These are phyloP conservation scores for Mrakia gelida DNA, from an alignment of 768 basidiomycete genomes.

Conservation along the genomic window DNA sequence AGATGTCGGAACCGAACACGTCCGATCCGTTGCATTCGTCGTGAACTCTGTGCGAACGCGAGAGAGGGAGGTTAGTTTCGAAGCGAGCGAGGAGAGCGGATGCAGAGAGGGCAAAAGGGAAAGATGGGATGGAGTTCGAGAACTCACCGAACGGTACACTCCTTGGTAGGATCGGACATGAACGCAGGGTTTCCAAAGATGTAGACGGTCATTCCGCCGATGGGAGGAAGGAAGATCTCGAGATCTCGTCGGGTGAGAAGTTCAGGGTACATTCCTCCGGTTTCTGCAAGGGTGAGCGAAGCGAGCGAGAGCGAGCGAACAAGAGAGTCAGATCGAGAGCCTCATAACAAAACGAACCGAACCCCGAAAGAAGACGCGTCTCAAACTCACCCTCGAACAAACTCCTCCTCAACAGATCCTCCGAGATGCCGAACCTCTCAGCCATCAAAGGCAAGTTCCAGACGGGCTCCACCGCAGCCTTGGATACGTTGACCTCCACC, in stretches of 20 bases:
- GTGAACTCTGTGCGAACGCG: conserved; percentile 49
- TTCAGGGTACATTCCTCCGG: conserved; percentile 59
- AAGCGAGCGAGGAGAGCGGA: too few species aligned
- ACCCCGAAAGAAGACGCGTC: background rate
- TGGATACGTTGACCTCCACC: conserved; percentile 80
- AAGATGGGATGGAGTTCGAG: too few species aligned
- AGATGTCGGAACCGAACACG: conserved; percentile 73
- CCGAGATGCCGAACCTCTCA: conserved; percentile 86
- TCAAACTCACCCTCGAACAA: conserved; percentile 65
- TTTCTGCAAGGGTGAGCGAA: conserved; percentile 24
- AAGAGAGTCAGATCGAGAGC: background rate
- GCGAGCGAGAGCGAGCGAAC: too few species aligned
- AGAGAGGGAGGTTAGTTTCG: background rate
- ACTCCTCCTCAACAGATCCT: conserved; percentile 76
- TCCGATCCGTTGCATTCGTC: conserved; percentile 97
- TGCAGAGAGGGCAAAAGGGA: too few species aligned
- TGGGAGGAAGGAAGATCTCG: conserved; percentile 92
- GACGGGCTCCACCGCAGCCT: conserved; percentile 93
- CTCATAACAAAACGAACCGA: too few species aligned
- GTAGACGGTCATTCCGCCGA: conserved; percentile 71
- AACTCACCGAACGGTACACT: conserved; percentile 37
- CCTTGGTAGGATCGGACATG: conserved; percentile 42
- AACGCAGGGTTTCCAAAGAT: conserved; percentile 87
- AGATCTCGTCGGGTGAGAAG: conserved; percentile 92
- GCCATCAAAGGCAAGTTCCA: conserved; percentile 95